Evolutionary conservation across 805 yeast genomes (phyloP).

Genomic region (Dipodascopsis uninucleata): DNA sequence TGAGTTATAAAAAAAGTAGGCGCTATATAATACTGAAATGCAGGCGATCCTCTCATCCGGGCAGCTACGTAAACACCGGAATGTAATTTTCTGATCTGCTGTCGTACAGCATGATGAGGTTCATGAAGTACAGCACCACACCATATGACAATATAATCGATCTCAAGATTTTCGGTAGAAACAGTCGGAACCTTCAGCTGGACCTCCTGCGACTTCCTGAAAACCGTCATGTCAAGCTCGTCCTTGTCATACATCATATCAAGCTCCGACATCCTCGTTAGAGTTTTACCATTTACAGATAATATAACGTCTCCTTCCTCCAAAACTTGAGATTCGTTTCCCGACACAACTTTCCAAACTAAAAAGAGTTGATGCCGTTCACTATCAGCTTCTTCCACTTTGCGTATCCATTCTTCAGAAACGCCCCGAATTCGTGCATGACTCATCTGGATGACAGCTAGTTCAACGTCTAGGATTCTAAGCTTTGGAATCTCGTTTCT

Average conservation of each 20-base stretch:
- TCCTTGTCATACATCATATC: conserved; percentile 46
- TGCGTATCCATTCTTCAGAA: conserved; percentile 73
- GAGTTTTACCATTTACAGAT: conserved; percentile 60
- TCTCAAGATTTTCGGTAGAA: conserved; percentile 53
- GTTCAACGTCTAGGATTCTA: conserved; percentile 75
- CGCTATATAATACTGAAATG: conserved; percentile 72
- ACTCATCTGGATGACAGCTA: conserved; percentile 60
- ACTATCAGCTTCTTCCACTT: conserved; percentile 57
- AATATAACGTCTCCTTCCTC: conserved; percentile 72
- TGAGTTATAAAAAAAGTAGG: conserved; percentile 85
- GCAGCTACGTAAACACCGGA: conserved; percentile 79
- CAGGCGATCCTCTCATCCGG: conserved; percentile 79
- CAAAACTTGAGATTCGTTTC: conserved; percentile 30
- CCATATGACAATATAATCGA: conserved; percentile 72
- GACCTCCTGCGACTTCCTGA: conserved; percentile 65
- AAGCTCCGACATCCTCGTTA: conserved; percentile 65
- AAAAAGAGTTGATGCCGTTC: conserved; percentile 71
- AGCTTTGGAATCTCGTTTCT: conserved; percentile 49
- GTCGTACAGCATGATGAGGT: conserved; percentile 92
- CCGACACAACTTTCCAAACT: conserved; percentile 61
- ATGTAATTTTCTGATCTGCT: conserved; percentile 71
- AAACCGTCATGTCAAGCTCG: conserved; percentile 54
- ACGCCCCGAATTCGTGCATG: conserved; percentile 86
- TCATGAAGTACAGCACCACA: conserved; percentile 78
- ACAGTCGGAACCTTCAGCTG: conserved; percentile 63